Percentiles rank a stretch among this genome's conserved stretches.
Conservation (phyloP, 768 basidiomycete genomes). For the Tulasnella sp. region DNA sequence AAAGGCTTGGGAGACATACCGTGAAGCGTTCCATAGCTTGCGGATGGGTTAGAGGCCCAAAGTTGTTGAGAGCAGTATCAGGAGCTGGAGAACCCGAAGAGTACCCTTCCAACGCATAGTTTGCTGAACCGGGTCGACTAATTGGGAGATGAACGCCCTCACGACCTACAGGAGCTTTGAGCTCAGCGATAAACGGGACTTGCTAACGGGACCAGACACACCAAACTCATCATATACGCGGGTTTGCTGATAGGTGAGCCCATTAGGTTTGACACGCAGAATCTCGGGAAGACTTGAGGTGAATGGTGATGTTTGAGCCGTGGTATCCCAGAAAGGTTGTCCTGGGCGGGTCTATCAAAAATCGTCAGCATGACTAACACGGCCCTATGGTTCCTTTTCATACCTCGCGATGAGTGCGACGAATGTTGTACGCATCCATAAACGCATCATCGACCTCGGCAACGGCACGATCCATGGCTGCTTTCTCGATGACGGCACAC, state of each 20-base stretch:
- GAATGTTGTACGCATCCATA: slow-evolving; percentile 61
- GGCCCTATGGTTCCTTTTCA: slow-evolving; percentile 23
- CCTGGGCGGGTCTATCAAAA: slow-evolving; percentile 42
- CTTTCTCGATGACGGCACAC: slow-evolving; percentile 89
- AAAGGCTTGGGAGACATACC: no score
- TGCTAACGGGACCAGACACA: slow-evolving; percentile 20
- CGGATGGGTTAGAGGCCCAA: slow-evolving; percentile 41
- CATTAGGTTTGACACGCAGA: slow-evolving; percentile 69
- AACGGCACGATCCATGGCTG: slow-evolving; percentile 92
- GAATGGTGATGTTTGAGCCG: slow-evolving; percentile 57
- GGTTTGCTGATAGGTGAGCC: slow-evolving; percentile 68
- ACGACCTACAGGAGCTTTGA: slow-evolving; percentile 30
- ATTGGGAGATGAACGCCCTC: slow-evolving; percentile 45
- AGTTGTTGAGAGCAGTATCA: slow-evolving; percentile 27
- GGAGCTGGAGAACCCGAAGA: slow-evolving; percentile 54
- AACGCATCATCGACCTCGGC: slow-evolving; percentile 89
- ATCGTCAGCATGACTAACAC: background rate
- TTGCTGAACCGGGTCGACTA: slow-evolving; percentile 60
- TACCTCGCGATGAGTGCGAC: slow-evolving; percentile 80
- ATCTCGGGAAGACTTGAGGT: slow-evolving; percentile 71
- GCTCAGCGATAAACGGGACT: slow-evolving; percentile 19
- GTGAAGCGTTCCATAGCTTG: slow-evolving; percentile 85
- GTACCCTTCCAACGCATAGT: slow-evolving; percentile 22
- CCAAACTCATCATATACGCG: slow-evolving; percentile 96
- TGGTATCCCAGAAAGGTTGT: slow-evolving; percentile 83